These are phyloP conservation scores for Hypoxylon sp. DNA, from an alignment of 2,329 filamentous ascomycete species.

Conservation along the genomic window DNA sequence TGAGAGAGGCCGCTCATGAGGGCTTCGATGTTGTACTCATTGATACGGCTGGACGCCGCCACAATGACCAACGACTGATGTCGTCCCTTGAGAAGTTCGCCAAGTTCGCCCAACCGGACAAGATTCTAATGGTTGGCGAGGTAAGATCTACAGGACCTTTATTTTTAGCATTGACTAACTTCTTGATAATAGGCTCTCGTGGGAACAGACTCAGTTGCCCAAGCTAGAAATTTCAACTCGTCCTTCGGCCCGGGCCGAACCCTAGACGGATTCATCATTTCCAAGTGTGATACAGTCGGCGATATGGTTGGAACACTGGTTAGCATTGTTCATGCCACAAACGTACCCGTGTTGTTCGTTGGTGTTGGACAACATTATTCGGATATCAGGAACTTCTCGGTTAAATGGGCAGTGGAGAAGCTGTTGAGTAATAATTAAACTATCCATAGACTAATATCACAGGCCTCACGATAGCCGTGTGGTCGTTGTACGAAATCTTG, in stretches of 20 bases:
- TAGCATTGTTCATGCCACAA: constrained; percentile 96
- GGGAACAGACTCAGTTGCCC: constrained; percentile 93
- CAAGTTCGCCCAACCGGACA: constrained; percentile 95
- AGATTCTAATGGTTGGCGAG: constrained; percentile 97
- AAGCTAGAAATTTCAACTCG: constrained; percentile 95
- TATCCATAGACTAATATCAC: constrained; percentile 3
- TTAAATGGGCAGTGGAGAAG: constrained; percentile 78
- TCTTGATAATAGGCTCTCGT: constrained; percentile 77
- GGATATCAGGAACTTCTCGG: constrained; percentile 77
- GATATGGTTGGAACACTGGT: constrained; percentile 98
- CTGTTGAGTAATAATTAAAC: constrained; percentile 67
- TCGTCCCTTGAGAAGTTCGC: constrained; percentile 97
- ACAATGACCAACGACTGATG: constrained; percentile 98
- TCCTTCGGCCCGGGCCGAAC: constrained; percentile 86
- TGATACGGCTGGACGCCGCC: constrained; percentile 92
- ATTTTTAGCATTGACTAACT: constrained; percentile 31
- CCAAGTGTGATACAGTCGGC: constrained; percentile 98
- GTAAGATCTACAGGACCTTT: constrained; percentile 43
- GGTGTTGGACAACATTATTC: constrained; percentile 80
- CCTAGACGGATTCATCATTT: constrained; percentile 97
- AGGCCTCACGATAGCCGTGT: constrained; percentile 8
- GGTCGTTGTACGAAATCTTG: constrained; percentile 10
- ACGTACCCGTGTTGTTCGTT: constrained; percentile 94
- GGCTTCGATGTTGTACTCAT: constrained; percentile 95
- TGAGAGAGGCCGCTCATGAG: constrained; percentile 80